Percentiles rank a stretch among this genome's conserved stretches.
These are phyloP conservation scores for Cyamopsis tetragonoloba DNA, from an alignment of 306 rosid species.

Conservation along the genomic window DNA sequence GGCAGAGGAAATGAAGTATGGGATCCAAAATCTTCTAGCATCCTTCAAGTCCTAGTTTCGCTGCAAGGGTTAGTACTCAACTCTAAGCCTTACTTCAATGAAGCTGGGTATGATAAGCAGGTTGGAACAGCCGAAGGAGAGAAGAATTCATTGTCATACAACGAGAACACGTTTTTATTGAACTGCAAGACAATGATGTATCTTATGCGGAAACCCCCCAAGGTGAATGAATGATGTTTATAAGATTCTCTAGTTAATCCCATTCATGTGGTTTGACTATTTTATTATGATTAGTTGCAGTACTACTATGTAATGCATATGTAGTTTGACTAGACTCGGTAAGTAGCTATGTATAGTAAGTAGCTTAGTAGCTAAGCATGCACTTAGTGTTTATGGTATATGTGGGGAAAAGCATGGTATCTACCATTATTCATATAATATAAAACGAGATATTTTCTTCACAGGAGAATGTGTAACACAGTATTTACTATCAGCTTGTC, in stretches of 20 bases:
- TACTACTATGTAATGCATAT: not conserved
- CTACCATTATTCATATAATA: not conserved
- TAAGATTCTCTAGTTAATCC: not conserved
- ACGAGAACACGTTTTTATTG: conserved; percentile 85
- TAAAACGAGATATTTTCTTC: not conserved
- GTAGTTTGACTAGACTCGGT: not conserved
- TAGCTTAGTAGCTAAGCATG: too few species aligned
- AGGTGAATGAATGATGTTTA: conserved; percentile 49
- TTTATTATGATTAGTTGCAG: conserved; percentile 6
- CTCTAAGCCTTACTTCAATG: conserved; percentile 94
- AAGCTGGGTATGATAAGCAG: conserved; percentile 99
- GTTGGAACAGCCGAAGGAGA: conserved; percentile 98
- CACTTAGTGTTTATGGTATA: not conserved
- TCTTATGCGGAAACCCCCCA: conserved; percentile 87
- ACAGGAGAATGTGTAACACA: not conserved
- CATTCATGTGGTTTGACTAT: not conserved
- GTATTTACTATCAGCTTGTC: not conserved
- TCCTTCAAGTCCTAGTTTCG: conserved; percentile 96
- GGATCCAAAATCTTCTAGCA: conserved; percentile 98
- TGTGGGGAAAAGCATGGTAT: not conserved
- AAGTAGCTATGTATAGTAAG: not conserved
- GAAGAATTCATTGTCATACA: conserved; percentile 93
- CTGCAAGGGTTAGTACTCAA: conserved; percentile 95
- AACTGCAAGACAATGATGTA: conserved; percentile 95
- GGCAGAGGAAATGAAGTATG: conserved; percentile 99